A percentile compares a stretch with the other conserved stretches of the same genome.
These are phyloP conservation scores for Suhomyces tanzawaensis DNA, from an alignment of 805 yeast species.

Conservation along the genomic window DNA sequence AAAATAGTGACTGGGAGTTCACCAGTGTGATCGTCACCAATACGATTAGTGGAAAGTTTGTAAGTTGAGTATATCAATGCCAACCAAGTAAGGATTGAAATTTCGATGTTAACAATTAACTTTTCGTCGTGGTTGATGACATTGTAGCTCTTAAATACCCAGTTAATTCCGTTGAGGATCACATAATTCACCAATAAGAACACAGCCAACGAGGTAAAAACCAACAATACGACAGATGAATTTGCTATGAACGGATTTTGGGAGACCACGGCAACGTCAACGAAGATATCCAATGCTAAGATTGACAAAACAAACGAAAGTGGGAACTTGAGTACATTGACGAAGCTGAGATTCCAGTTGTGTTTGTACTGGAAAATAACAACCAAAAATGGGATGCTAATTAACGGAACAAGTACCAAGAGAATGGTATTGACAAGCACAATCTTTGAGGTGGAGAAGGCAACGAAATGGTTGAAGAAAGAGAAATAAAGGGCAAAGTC, in stretches of 20 bases:
- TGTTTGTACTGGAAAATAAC: constrained; percentile 46
- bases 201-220: constrained; percentile 41
- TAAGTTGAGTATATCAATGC: constrained; percentile 43
- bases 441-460: constrained; percentile 51
- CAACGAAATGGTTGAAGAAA: constrained; percentile 55
- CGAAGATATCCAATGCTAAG: constrained; percentile 24
- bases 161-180: constrained; percentile 46
- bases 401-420: constrained; percentile 54
- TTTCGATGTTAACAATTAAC: constrained; percentile 53
- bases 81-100: constrained; percentile 58
- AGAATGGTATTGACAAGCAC: constrained; percentile 52
- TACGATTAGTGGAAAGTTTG: constrained; percentile 46
- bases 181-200: constrained; percentile 55
- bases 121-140: constrained; percentile 51
- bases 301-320: constrained; percentile 49
- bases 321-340: constrained; percentile 57
- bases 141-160: constrained; percentile 31
- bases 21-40: constrained; percentile 50
- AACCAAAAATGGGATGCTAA: constrained; percentile 45
- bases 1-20: constrained; percentile 48
- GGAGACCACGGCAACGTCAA: constrained; percentile 17
- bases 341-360: constrained; percentile 42
- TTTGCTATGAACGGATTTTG: constrained; percentile 35
- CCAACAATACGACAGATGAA: constrained; percentile 40
- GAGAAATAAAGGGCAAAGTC: constrained; percentile 63